Evolutionary conservation across 352 stramenopile genomes (phyloP), one percentile per base, ranked within the genome.

Genomic region (Phytopythium litorale): DNA sequence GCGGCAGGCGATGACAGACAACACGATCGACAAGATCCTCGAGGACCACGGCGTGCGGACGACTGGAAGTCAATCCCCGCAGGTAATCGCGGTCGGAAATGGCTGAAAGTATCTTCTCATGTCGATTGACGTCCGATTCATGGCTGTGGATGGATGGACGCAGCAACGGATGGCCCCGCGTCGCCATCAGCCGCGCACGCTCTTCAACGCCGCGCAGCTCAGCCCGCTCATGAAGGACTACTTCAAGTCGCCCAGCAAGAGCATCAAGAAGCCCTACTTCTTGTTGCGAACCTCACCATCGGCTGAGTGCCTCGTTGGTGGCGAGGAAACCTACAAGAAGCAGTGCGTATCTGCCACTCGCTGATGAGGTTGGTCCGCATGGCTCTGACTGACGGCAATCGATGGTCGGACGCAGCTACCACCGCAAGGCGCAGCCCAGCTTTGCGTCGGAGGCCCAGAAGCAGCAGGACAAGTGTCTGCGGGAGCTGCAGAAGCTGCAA

Each of bases 221-320:
- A 92, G 83, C 63, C 81, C 80, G 52, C 70, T 92, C 13, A 81
- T 94, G 76, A 89, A 92, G 43, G 76, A 91, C 48, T 92, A 85
- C 60, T 75, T 92, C 58, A 74, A 70, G 4, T 78, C 76, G 1
- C 76, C 81, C 38, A 81, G 58, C 33, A 84, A 79, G 61, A 85
- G 71, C 56, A 60, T 79, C 8, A 90, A 88, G 68, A 89, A 88
- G 56, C 75, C 73, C 28, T 88, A 77, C 62, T 90, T 84, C 49
- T 60, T 96, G 25, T 60, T 89, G 37, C 86, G 88, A 21, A 96
- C 88, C 32, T 89, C 81, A 7, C 88, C 88, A 3, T 64, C 84
- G 5, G 67, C 76, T 16, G 73, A 84, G 33, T 96, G 87, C 61
- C 64, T 76, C 12, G 87, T 91, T 13, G 87, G 88, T 8, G 88